Evolutionary conservation across 73 alveolate species (phyloP).

Genomic region (Paramecium caudatum): DNA sequence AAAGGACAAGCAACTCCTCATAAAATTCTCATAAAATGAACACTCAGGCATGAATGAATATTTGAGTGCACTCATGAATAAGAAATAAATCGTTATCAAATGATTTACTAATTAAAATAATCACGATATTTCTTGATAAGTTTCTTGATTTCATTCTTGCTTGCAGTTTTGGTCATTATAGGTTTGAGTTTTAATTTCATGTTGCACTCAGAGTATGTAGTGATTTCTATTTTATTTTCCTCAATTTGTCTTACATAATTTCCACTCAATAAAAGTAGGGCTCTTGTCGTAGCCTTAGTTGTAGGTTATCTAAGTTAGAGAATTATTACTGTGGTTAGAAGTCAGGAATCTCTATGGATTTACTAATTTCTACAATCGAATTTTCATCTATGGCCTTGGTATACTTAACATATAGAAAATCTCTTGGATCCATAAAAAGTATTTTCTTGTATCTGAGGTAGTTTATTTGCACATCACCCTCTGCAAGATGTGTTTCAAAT

Average conservation of each 20-base stretch:
- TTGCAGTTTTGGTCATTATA: slow-evolving; percentile 8
- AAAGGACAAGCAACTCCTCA: background rate
- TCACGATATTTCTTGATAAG: background rate
- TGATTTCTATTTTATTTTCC: slow-evolving; percentile 18
- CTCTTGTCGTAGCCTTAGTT: slow-evolving; percentile 14
- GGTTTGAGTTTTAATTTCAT: slow-evolving; percentile 58
- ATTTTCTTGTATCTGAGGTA: slow-evolving; percentile 62
- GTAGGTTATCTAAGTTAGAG: background rate
- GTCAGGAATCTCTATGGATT: background rate
- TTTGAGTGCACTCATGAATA: slow-evolving; percentile 24
- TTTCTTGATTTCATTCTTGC: slow-evolving; percentile 47
- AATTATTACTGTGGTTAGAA: background rate
- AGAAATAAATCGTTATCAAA: slow-evolving; percentile 24
- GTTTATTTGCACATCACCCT: background rate
- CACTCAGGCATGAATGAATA: slow-evolving; percentile 8
- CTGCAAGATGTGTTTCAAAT: slow-evolving; percentile 19
- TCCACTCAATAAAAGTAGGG: slow-evolving; percentile 6
- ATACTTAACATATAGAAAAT: slow-evolving; percentile 35
- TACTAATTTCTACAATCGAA: background rate
- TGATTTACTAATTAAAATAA: slow-evolving; percentile 43
- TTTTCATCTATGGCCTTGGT: background rate
- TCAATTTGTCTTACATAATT: slow-evolving; percentile 4
- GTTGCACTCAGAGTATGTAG: slow-evolving; percentile 15
- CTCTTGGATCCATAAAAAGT: slow-evolving; percentile 70
- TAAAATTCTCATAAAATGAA: background rate